phyloP scores from a whole-genome alignment of 2,329 filamentous ascomycete species.

The Pseudogymnoascus sp. region DNA sequence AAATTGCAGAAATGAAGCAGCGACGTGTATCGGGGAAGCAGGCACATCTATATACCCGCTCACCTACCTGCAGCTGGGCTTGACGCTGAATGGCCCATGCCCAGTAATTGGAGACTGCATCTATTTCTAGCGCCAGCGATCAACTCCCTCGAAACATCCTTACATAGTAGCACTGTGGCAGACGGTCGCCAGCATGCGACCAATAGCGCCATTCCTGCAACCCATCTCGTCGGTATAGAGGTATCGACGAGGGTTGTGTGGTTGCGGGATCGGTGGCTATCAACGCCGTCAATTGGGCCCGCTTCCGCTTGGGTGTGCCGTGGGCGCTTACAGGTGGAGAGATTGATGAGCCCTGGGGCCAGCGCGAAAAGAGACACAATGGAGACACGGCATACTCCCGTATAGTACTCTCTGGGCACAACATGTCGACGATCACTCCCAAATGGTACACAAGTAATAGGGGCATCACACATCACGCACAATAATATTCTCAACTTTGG shows the following conservation, averaged over 20 bases:
- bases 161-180: neutral
- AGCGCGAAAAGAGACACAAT: conserved; percentile 7
- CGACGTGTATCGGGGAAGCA: conserved; percentile 5
- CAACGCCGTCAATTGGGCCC: conserved; percentile 3
- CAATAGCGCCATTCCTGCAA: conserved; percentile 9
- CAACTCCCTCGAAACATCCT: conserved; percentile 7
- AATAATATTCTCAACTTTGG: neutral
- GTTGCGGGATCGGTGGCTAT: neutral
- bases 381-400: neutral
- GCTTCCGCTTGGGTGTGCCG: neutral
- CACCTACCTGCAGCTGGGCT: conserved; percentile 1
- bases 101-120: neutral
- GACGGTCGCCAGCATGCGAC: neutral
- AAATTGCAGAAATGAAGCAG: neutral
- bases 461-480: neutral
- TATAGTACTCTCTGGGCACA: neutral
- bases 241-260: conserved; percentile 8
- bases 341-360: neutral
- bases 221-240: neutral
- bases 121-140: conserved; percentile 11
- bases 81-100: conserved; percentile 4
- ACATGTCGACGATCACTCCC: neutral
- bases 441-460: neutral
- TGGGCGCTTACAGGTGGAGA: conserved; percentile 9
- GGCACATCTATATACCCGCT: conserved; percentile 4